These are phyloP conservation scores for Penicillium pulvis DNA, from an alignment of 495 filamentous ascomycete species.

Conservation along the genomic window DNA sequence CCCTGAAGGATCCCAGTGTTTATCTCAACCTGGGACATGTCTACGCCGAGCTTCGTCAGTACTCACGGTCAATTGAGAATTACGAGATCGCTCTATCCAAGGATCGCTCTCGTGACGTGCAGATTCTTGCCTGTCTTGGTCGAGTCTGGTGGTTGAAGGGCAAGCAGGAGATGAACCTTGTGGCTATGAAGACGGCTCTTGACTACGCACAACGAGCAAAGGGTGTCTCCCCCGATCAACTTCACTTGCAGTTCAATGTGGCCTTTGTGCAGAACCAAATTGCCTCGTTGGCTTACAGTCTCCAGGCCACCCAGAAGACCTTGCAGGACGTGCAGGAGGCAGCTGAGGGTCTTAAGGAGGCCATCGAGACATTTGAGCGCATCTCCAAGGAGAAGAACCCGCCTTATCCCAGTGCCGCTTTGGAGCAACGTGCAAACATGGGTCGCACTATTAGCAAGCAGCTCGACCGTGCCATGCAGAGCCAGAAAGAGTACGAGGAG, in stretches of 20 bases:
- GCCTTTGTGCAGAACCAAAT: conserved; percentile 96
- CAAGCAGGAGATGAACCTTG: conserved; percentile 73
- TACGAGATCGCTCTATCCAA: conserved; percentile 90
- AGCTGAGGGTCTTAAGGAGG: conserved; percentile 80
- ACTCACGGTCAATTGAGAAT: conserved; percentile 81
- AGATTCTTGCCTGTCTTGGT: conserved; percentile 86
- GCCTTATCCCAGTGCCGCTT: conserved; percentile 84
- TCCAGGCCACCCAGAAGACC: conserved; percentile 74
- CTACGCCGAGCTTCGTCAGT: conserved; percentile 86
- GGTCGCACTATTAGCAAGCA: conserved; percentile 90
- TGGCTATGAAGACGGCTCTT: conserved; percentile 83
- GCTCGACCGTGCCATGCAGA: conserved; percentile 78
- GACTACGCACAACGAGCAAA: conserved; percentile 87
- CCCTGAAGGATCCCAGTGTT: conserved; percentile 80
- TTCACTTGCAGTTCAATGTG: conserved; percentile 95
- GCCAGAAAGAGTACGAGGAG: conserved; percentile 88
- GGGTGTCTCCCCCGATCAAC: conserved; percentile 73
- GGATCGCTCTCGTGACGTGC: conserved; percentile 75
- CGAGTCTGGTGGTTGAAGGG: conserved; percentile 91
- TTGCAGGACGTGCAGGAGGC: conserved; percentile 78
- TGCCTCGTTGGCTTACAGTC: conserved; percentile 73
- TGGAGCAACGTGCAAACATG: conserved; percentile 97
- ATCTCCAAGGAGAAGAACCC: conserved; percentile 82
- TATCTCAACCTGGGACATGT: conserved; percentile 92
- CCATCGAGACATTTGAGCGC: conserved; percentile 78